phyloP scores from a whole-genome alignment of 1,139 yeast genomes.

The Kodamaea arcana region DNA sequence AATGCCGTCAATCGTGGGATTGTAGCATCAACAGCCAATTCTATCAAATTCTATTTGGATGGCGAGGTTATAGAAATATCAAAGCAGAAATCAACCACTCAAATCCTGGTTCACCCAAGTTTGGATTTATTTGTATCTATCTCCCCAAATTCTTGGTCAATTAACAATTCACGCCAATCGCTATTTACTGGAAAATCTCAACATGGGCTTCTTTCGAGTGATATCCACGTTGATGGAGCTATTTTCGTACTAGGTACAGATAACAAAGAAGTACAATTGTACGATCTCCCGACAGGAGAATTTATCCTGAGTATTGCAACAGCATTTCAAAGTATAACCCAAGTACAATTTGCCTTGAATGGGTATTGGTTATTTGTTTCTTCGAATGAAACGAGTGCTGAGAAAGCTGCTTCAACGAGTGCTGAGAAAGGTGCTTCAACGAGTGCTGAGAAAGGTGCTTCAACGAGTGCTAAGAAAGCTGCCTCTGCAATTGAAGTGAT shows the following conservation, averaged over 20 bases:
- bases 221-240: constrained; percentile 65
- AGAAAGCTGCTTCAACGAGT: constrained; percentile 13
- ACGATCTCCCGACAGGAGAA: constrained; percentile 39
- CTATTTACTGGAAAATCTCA: constrained; percentile 3
- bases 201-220: constrained; percentile 23
- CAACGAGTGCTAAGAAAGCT: constrained; percentile 13
- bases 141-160: constrained; percentile 26
- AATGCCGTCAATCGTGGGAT: constrained; percentile 12
- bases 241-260: constrained; percentile 48
- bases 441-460: constrained; percentile 11
- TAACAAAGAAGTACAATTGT: constrained; percentile 37
- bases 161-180: constrained; percentile 18
- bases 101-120: constrained; percentile 33
- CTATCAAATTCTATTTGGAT: constrained; percentile 1
- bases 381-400: constrained; percentile 9
- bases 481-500: constrained; percentile 38
- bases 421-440: constrained; percentile 15
- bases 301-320: constrained; percentile 36
- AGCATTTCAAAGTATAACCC: constrained; percentile 24
- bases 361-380: constrained; percentile 60
- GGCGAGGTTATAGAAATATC: constrained; percentile 2
- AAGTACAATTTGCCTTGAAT: constrained; percentile 56
- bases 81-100: constrained; percentile 11
- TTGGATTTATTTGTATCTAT: constrained; percentile 27
- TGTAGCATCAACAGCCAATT: constrained; percentile 4